These are phyloP conservation scores for Ophioceras dolichostomum DNA, from an alignment of 2,329 filamentous ascomycete species.

Conservation along the genomic window DNA sequence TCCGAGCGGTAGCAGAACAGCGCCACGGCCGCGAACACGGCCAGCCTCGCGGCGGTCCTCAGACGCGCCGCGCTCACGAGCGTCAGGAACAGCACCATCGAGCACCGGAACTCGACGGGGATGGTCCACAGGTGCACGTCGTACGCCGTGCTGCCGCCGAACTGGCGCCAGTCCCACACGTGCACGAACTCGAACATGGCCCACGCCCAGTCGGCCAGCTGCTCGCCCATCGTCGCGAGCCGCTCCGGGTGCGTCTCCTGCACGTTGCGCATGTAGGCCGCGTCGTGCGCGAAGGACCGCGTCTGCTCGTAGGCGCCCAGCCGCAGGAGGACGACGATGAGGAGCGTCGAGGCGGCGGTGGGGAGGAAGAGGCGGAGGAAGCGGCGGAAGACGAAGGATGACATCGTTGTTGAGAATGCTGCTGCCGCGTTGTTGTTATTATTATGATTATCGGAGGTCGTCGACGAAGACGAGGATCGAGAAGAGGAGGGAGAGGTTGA, in stretches of 20 bases:
- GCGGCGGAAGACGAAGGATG: constrained; percentile 38
- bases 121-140: constrained; percentile 53
- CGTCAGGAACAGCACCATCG: constrained; percentile 42
- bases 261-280: constrained; percentile 30
- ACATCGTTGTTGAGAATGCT: constrained; percentile 31
- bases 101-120: constrained; percentile 46
- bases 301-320: constrained; percentile 35
- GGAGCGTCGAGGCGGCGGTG: constrained; percentile 34
- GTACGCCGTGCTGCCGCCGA: constrained; percentile 35
- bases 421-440: no score
- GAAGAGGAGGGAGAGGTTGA: neutral
- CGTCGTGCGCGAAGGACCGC: constrained; percentile 28
- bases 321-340: constrained; percentile 29
- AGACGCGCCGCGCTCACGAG: constrained; percentile 36
- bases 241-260: constrained; percentile 32
- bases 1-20: constrained; percentile 33
- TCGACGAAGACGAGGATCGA: constrained; percentile 6
- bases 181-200: constrained; percentile 38
- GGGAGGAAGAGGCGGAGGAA: constrained; percentile 39
- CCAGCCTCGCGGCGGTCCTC: constrained; percentile 26
- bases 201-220: constrained; percentile 31
- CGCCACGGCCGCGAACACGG: constrained; percentile 26
- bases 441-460: no score
- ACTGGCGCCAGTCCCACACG: constrained; percentile 38
- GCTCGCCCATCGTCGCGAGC: constrained; percentile 22